phyloP scores from a whole-genome alignment of 2,329 filamentous ascomycete genomes.

The Hypoxylon sp. region DNA sequence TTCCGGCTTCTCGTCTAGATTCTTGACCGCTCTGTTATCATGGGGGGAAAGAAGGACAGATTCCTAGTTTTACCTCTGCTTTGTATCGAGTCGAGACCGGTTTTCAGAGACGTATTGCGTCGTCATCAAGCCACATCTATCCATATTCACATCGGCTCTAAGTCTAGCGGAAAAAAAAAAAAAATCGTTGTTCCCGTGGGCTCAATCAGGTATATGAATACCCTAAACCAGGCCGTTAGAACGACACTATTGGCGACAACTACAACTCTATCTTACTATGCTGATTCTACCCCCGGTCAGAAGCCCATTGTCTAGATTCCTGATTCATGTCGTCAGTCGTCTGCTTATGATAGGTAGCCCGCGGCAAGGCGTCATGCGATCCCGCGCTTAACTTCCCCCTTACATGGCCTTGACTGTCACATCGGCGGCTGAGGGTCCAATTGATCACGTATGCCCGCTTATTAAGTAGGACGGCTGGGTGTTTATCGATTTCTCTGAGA shows the following conservation, averaged over 20 bases:
- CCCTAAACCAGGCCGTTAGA: not conserved
- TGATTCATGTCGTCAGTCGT: not conserved
- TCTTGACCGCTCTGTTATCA: slow-evolving; percentile 27
- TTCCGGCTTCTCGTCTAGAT: slow-evolving; percentile 11
- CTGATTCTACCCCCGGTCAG: slow-evolving; percentile 21
- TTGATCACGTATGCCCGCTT: slow-evolving; percentile 36
- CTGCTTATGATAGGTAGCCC: slow-evolving; percentile 25
- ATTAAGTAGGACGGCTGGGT: slow-evolving; percentile 31
- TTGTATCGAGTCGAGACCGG: slow-evolving; percentile 4
- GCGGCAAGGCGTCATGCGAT: slow-evolving; percentile 39
- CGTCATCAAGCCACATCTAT: slow-evolving; percentile 11
- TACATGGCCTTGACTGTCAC: slow-evolving; percentile 29
- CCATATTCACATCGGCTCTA: slow-evolving; percentile 9
- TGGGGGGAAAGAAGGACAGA: not conserved
- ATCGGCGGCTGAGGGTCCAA: slow-evolving; percentile 43
- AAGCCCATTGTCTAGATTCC: slow-evolving; percentile 1
- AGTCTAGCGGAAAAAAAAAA: not conserved
- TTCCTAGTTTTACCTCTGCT: not conserved
- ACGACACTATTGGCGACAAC: not conserved
- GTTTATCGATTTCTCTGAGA: slow-evolving; percentile 21
- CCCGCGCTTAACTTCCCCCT: slow-evolving; percentile 37
- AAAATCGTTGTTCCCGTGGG: slow-evolving; percentile 6
- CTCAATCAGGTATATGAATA: slow-evolving; percentile 1
- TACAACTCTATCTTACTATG: slow-evolving; percentile 24
- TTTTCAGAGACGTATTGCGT: slow-evolving; percentile 12